Evolutionary conservation across 768 basidiomycete species (phyloP), one percentile per base, ranked within the genome.

Genomic region (Calocybe cyanea): DNA sequence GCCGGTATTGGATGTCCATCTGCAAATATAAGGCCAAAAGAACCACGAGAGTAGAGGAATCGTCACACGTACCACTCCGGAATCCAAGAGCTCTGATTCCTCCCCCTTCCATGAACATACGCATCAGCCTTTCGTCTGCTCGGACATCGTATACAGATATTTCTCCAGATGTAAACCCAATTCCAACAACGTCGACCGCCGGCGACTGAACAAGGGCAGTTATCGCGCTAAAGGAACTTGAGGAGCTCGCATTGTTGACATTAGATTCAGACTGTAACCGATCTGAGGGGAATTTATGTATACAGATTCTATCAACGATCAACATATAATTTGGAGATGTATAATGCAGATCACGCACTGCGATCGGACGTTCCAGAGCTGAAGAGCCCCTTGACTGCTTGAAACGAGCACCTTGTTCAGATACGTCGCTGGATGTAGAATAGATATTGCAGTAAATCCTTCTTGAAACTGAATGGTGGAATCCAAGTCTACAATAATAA

Each of bases 401-500:
- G 85, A 81, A 9, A 98, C 78, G 1, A 98, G 72, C 0, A 98
- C 74, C 68, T 99, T 99, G 72, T 99, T 98, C 41, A 99, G 64
- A 65, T 98, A 98, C 10, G 96, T 98, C 1, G 92, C 85, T 2
- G 96, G 96, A 61, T 99, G 96, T 4, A 96, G 73, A 34, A 96
- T 70, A 20, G 74, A 75, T 4, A 81, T 86, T n/a, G 94, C 94
- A 1, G 83, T 85, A 63, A 98, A 98, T 15, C 77, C 81, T 6
- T 78, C 58, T 39, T 92, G 87, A 57, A 99, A 95, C 34, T 81
- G 73, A 38, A 98, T 78, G 2, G 79, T 28, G 6, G 77, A 71
- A 40, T 83, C 73, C 21, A 89, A 63, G 41, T 75, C 87, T 86
- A 46, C 3, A 41, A n/a, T 24, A 13, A 43, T 11, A n/a, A 39